These are phyloP conservation scores for Fusarium abutilonis DNA, from an alignment of 2,329 filamentous ascomycete genomes.

Conservation along the genomic window DNA sequence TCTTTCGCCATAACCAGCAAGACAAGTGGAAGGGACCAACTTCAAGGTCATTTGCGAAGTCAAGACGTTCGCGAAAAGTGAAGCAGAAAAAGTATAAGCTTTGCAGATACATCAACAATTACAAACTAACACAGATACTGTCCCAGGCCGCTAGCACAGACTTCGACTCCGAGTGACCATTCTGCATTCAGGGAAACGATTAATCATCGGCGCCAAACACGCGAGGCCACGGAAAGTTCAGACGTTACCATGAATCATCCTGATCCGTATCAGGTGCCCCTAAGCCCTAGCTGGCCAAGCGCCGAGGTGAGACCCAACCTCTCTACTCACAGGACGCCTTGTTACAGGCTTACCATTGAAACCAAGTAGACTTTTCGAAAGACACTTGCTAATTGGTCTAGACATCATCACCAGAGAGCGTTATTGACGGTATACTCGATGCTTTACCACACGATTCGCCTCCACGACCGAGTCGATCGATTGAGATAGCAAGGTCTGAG, in stretches of 20 bases:
- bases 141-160: fast-evolving
- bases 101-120: too few species aligned
- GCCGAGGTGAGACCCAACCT: too few species aligned
- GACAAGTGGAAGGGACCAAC: background rate
- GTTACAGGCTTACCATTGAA: too few species aligned
- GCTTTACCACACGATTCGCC: background rate
- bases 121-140: background rate
- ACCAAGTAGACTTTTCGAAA: too few species aligned
- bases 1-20: conserved; percentile 5
- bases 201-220: too few species aligned
- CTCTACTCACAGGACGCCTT: background rate
- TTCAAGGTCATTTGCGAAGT: background rate
- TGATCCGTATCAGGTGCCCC: background rate
- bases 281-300: background rate
- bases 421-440: fast-evolving
- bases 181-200: background rate
- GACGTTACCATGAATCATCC: too few species aligned
- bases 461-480: background rate
- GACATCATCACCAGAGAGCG: background rate
- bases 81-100: background rate
- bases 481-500: fast-evolving
- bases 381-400: background rate
- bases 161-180: background rate
- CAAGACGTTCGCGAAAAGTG: background rate
- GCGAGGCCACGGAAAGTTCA: background rate